Conservation (phyloP, 208 protist genomes). For the Herpetomonas samuelpessoai region DNA sequence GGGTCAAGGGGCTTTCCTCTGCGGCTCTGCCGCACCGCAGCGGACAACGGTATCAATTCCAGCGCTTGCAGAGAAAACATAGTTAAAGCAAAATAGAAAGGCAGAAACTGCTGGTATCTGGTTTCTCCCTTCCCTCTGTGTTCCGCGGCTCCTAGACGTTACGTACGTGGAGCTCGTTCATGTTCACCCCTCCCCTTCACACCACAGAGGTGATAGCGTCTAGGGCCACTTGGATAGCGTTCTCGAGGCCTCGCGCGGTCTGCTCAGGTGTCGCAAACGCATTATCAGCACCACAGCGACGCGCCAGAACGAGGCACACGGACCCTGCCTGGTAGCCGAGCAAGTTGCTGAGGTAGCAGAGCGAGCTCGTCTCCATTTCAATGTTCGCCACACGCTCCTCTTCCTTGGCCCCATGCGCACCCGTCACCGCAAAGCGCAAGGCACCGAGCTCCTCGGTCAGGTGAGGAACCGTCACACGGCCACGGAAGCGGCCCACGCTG, state of each 20-base stretch:
- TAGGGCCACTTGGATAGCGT: slow-evolving; percentile 49
- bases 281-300: slow-evolving; percentile 25
- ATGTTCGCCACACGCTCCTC: slow-evolving; percentile 61
- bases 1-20: too few species aligned
- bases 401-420: too few species aligned
- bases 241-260: slow-evolving; percentile 22
- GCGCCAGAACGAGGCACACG: slow-evolving; percentile 59
- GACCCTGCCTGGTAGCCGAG: slow-evolving; percentile 68
- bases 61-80: too few species aligned
- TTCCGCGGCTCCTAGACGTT: too few species aligned
- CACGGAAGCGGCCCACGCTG: slow-evolving; percentile 52
- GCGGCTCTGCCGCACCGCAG: too few species aligned
- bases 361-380: slow-evolving; percentile 76
- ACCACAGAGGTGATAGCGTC: slow-evolving; percentile 49
- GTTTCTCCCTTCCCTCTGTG: too few species aligned
- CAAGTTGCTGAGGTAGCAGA: slow-evolving; percentile 60
- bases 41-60: too few species aligned
- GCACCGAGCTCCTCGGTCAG: slow-evolving; percentile 48
- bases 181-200: too few species aligned
- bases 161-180: too few species aligned
- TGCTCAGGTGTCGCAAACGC: slow-evolving; percentile 49
- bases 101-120: too few species aligned
- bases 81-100: too few species aligned
- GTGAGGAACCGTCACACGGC: slow-evolving; percentile 39
- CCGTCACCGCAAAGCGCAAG: slow-evolving; percentile 39